Base-by-base conservation (phyloP, 192 early-diverging fungal genomes). In the Coemansia sp. region DNA sequence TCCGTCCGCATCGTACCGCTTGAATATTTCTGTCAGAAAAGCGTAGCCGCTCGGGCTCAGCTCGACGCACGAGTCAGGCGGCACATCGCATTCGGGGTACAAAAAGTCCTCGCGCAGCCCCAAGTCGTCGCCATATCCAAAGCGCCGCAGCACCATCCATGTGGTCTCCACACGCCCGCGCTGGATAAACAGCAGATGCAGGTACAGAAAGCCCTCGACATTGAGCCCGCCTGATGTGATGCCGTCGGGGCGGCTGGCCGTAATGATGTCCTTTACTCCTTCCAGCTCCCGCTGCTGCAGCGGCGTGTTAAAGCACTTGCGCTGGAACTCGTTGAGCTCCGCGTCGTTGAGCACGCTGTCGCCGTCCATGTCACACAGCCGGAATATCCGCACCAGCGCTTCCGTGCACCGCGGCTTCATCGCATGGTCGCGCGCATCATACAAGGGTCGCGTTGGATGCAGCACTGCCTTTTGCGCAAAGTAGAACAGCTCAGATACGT, bases 391-490 rank as follows among this genome's bases (percentile, higher is more conserved):
- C 52, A 88, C 85, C 35, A 99, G 79, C 7, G 97, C 97, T 58
- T 94, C 93, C 5, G 92, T 85, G 72, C 96, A 98, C 17, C 86
- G 89, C 2, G 89, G 91, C 70, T 96, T 98, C 45, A 99, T 70
- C 5, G 41, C 59, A 72, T 98, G 95, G 68, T 93, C 94, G 50
- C 92, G 82, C 4, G 93, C 92, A 80, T 99, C 96, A 64, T 98
- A 99, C 23, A 99, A 83, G 4, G 96, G 96, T 11, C 93, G 92
- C 2, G 96, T 98, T 5, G 97, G 97, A 68, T 99, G 94, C 47
- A 98, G 72, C 10, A 99, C 96, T 4, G 97, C 97, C 75, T 98
- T 98, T 85, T 99, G 97, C 4, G 97, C 97, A 88, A 98, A 98
- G 76, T 98, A 99, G 73, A 99, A 99, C n/a, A 99, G 94, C 85